Evolutionary conservation across 768 basidiomycete species (phyloP), one percentile per base, ranked within the genome.

Genomic region (Phaeolepiota aurea): DNA sequence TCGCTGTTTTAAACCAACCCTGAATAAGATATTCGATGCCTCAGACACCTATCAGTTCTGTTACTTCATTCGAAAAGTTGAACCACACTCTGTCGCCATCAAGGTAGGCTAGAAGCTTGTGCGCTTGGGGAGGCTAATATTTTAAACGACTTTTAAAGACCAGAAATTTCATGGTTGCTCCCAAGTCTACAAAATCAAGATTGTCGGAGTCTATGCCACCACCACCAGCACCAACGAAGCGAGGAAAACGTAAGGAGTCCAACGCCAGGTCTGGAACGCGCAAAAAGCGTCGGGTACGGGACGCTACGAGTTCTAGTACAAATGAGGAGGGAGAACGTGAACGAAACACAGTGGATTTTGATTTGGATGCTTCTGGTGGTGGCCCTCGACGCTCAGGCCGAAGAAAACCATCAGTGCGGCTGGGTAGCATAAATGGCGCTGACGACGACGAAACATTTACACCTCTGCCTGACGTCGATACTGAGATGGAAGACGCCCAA

Each of bases 61-160:
- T 36, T 94, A 89, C 56, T 94, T 92, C 62, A 68, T 93, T 48
- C 76, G 88, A 16, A 81, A 80, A 59, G 80, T 77, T 2, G 88
- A 90, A 38, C 74, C 84, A 7, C 87, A 93, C 57, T 79, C 86
- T 0, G 71, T 92, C 2, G 65, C 91, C 5, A 64, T 87, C 49
- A 94, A 94, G 71, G 91, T 85, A 37, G n/a, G 61, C 47, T 30
- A 7, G 20, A n/a, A n/a, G n/a, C n/a, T n/a, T n/a, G n/a, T n/a
- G n/a, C n/a, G n/a, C n/a, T n/a, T n/a, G n/a, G n/a, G n/a, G n/a
- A n/a, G n/a, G n/a, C n/a, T n/a, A n/a, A 3, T 20, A 28, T 40
- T 13, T 31, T 40, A 7, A 40, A 9, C 11, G 7, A 19, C 11
- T 38, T 22, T 12, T 30, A 18, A 41, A 71, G 69, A 56, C 65